Evolutionary conservation across 1,139 yeast genomes (phyloP), one percentile per base, ranked within the genome.

Genomic region (Pichia sp.): DNA sequence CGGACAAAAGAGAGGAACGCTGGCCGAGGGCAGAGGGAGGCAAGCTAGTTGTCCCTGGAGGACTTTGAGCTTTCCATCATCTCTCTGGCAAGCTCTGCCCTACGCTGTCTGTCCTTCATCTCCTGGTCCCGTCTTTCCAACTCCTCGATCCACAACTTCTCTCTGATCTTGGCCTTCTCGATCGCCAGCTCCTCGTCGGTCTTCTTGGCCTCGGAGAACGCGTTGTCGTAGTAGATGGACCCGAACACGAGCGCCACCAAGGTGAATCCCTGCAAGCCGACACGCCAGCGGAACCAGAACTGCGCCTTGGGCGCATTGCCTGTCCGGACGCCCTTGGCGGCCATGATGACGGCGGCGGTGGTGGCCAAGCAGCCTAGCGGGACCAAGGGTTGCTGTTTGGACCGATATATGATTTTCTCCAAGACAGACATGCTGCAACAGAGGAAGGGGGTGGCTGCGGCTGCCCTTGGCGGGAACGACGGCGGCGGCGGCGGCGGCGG

Each of bases 71-170:
- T 38, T 16, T 38, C 29, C 45, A 57, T 32, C 30, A 44, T 30
- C 26, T 58, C 65, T 63, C 78, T 75, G 1, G 79, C 81, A 50
- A 69, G 46, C 53, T 77, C 81, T 1, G 82, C 84, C 64, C 80
- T 74, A 59, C 75, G 72, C 71, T 79, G 84, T 66, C 92, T 77
- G 59, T 78, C 83, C 68, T 87, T 85, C 55, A 85, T 82, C 57
- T 82, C 85, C 8, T 72, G 78, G 68, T 90, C 97, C 68, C 95
- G 80, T 73, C 96, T 80, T 67, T 90, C 93, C 68, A 90, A 77
- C 69, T 90, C 98, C 67, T 88, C 90, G 61, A 90, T 86, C 98
- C 98, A 90, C 64, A 90, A 69, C 64, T 75, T 77, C 67, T 90
- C 97, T 74, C 98, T 83, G 65, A 81, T 73, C 69, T 86, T 87